Conservation (phyloP, 73 alveolate genomes). For the Durusdinium trenchii region DNA sequence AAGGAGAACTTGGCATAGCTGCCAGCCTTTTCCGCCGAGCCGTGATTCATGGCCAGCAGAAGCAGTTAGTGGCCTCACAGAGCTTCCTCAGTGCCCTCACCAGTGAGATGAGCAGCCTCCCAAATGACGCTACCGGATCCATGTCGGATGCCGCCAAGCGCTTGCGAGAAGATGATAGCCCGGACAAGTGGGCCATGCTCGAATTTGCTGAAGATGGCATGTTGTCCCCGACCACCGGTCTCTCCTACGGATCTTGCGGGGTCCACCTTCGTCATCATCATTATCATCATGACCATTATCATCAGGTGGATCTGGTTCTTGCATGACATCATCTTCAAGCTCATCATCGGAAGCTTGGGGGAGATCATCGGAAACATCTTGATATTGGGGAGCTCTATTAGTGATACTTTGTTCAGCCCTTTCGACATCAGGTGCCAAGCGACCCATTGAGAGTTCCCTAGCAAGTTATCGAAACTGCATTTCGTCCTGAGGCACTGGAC, state of each 20-base stretch:
- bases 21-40: background rate
- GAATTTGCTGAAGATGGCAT: no score
- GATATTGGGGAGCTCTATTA: background rate
- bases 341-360: background rate
- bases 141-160: slow-evolving; percentile 23
- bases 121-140: background rate
- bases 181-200: no score
- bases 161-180: no score
- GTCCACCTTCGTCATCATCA: background rate
- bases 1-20: no score
- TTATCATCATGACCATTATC: background rate
- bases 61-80: background rate
- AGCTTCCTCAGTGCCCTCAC: background rate
- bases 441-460: background rate
- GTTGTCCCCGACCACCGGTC: background rate
- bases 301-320: background rate
- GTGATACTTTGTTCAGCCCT: background rate
- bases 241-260: background rate
- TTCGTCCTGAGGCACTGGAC: slow-evolving; percentile 7
- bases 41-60: background rate
- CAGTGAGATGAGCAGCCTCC: background rate
- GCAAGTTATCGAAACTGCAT: background rate
- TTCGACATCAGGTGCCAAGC: background rate
- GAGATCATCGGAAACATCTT: background rate
- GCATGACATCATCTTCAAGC: background rate